These are phyloP conservation scores for Aspergillus quadricinctus DNA, from an alignment of 2,329 filamentous ascomycete species.

Conservation along the genomic window DNA sequence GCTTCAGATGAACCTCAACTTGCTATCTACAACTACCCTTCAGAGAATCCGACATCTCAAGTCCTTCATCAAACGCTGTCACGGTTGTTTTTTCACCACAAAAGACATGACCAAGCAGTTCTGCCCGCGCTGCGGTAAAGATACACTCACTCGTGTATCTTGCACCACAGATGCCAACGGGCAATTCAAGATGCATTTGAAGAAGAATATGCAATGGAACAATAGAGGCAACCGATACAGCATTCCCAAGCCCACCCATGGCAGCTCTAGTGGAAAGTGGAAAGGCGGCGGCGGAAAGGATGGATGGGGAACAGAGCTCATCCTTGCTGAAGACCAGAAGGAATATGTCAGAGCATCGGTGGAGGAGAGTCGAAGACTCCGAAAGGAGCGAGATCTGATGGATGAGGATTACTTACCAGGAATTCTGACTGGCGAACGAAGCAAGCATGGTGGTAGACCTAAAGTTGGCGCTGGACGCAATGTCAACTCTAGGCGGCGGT, in stretches of 20 bases:
- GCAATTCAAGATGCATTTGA: constrained; percentile 79
- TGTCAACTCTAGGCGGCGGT: constrained; percentile 70
- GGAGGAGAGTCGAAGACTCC: constrained; percentile 55
- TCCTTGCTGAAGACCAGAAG: constrained; percentile 93
- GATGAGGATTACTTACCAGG: constrained; percentile 88
- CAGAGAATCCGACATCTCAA: constrained; percentile 79
- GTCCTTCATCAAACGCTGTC: constrained; percentile 86
- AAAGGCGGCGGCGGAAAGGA: constrained; percentile 69
- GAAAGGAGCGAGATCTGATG: constrained; percentile 78
- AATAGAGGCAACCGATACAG: constrained; percentile 88
- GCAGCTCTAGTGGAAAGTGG: constrained; percentile 72
- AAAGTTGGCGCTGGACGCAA: constrained; percentile 81
- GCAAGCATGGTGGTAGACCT: constrained; percentile 60
- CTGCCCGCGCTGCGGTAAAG: constrained; percentile 84
- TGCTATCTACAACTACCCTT: constrained; percentile 69
- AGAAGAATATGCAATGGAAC: constrained; percentile 95
- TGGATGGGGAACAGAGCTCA: constrained; percentile 79
- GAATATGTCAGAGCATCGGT: constrained; percentile 68
- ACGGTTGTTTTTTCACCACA: constrained; percentile 83
- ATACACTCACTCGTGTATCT: constrained; percentile 76
- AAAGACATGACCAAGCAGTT: constrained; percentile 87
- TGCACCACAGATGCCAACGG: constrained; percentile 80
- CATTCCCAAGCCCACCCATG: constrained; percentile 83
- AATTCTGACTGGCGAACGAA: constrained; percentile 76
- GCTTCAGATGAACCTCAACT: constrained; percentile 88